A percentile compares a stretch with the other conserved stretches of the same genome.
Conservation (phyloP, 495 filamentous ascomycete genomes). For the Trichodelitschia bisporula region DNA sequence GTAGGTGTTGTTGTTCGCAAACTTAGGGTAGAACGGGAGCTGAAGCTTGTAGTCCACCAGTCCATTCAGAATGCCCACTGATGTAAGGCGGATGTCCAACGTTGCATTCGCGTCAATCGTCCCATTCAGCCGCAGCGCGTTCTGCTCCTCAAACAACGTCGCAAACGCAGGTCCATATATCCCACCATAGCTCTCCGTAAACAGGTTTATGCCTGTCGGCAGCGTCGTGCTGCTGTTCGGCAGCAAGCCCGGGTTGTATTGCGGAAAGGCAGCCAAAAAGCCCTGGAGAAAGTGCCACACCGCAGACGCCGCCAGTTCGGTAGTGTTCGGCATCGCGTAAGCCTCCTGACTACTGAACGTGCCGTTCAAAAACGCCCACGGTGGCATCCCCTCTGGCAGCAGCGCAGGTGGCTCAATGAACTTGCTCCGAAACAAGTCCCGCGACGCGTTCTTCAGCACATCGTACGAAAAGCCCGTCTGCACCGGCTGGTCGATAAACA, state of each 20-base stretch:
- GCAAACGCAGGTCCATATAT: slow-evolving; percentile 23
- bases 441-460: slow-evolving; percentile 14
- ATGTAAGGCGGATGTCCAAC: slow-evolving; percentile 17
- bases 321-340: slow-evolving; percentile 36
- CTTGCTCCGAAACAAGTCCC: slow-evolving; percentile 13
- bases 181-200: slow-evolving; percentile 19
- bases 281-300: slow-evolving; percentile 49
- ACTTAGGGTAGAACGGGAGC: slow-evolving; percentile 8
- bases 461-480: slow-evolving; percentile 21
- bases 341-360: slow-evolving; percentile 32
- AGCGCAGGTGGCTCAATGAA: slow-evolving; percentile 5
- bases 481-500: slow-evolving; percentile 20
- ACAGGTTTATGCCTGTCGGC: slow-evolving; percentile 1
- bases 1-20: slow-evolving; percentile 18
- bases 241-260: slow-evolving; percentile 30
- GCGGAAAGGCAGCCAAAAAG: slow-evolving; percentile 37
- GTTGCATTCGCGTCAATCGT: slow-evolving; percentile 13
- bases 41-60: slow-evolving; percentile 16
- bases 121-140: slow-evolving; percentile 14
- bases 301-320: slow-evolving; percentile 32
- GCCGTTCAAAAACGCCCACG: slow-evolving; percentile 29
- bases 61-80: slow-evolving; percentile 23
- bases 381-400: slow-evolving; percentile 12
- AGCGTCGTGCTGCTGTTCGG: slow-evolving; percentile 15
- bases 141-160: slow-evolving; percentile 19